Percentiles rank a stretch among this genome's conserved stretches.
These are phyloP conservation scores for Domatiomyces catenatus DNA, from an alignment of 2,329 filamentous ascomycete species.

Conservation along the genomic window DNA sequence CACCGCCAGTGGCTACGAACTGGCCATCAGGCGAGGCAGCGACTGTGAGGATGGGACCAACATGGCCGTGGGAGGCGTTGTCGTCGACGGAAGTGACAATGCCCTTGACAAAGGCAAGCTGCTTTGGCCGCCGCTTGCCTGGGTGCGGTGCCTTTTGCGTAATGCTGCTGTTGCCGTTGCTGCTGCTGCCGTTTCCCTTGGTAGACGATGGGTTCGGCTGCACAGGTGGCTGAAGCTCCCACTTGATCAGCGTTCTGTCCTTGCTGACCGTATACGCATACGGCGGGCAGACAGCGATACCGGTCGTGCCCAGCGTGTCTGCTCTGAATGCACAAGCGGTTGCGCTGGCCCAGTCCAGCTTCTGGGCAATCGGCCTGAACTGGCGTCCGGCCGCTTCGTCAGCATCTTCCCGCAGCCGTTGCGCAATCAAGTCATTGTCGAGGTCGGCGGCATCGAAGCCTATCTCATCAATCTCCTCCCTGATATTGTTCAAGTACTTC, in stretches of 20 bases:
- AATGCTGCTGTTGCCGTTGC: slow-evolving; percentile 20
- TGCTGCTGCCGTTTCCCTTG: slow-evolving; percentile 22
- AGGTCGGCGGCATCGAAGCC: slow-evolving; percentile 92
- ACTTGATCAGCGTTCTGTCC: slow-evolving; percentile 73
- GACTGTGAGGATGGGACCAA: slow-evolving; percentile 63
- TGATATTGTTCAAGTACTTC: slow-evolving; percentile 80
- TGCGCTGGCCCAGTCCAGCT: slow-evolving; percentile 54
- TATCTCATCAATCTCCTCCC: slow-evolving; percentile 62
- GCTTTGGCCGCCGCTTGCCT: slow-evolving; percentile 28
- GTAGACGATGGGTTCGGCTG: not conserved
- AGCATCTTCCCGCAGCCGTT: slow-evolving; percentile 79
- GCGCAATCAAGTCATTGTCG: slow-evolving; percentile 80
- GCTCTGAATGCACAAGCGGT: slow-evolving; percentile 59
- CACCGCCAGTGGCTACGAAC: slow-evolving; percentile 78
- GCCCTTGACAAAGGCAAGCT: slow-evolving; percentile 34
- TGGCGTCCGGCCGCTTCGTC: slow-evolving; percentile 80
- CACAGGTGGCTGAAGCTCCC: slow-evolving; percentile 51
- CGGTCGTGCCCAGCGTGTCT: slow-evolving; percentile 63
- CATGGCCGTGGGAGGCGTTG: slow-evolving; percentile 52
- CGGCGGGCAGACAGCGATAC: slow-evolving; percentile 61
- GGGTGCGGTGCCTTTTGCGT: slow-evolving; percentile 34
- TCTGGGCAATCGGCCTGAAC: slow-evolving; percentile 62
- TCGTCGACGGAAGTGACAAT: slow-evolving; percentile 27
- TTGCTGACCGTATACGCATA: slow-evolving; percentile 81
- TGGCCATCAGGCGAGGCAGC: slow-evolving; percentile 80